Evolutionary conservation across 768 basidiomycete genomes (phyloP).

Genomic region (Sarcodon sp.): DNA sequence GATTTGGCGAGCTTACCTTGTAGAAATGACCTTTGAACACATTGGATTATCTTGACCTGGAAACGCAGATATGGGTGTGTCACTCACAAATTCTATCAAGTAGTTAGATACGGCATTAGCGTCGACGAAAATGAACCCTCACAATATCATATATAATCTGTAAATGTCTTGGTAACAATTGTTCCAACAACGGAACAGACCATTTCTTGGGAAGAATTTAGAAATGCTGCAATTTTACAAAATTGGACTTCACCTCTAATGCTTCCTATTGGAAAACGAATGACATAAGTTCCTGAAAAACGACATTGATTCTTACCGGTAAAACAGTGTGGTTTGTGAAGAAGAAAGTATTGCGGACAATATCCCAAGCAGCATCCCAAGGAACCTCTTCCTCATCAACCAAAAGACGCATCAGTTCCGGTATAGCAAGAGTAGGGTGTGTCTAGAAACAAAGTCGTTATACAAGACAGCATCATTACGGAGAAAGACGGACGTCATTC

Average conservation of each 20-base stretch:
- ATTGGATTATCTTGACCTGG: not conserved
- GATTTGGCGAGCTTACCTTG: slow-evolving; percentile 34
- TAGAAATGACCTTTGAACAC: slow-evolving; percentile 40
- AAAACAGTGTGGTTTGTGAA: slow-evolving; percentile 95
- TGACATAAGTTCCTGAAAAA: not conserved
- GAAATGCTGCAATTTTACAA: not conserved
- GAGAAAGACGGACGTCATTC: slow-evolving; percentile 54
- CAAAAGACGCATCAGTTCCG: slow-evolving; percentile 87
- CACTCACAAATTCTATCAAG: slow-evolving; percentile 35
- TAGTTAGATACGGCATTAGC: not conserved
- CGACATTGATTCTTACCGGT: slow-evolving; percentile 37
- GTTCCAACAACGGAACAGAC: slow-evolving; percentile 78
- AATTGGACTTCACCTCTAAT: slow-evolving; percentile 29
- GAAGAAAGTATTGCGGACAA: slow-evolving; percentile 84
- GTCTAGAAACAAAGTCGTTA: slow-evolving; percentile 33
- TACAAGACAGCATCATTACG: slow-evolving; percentile 1
- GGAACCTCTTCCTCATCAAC: slow-evolving; percentile 83
- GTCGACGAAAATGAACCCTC: slow-evolving; percentile 16
- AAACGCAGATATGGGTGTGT: not conserved
- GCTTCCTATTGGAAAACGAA: slow-evolving; percentile 40
- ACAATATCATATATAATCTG: slow-evolving; percentile 90
- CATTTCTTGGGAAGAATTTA: slow-evolving; percentile 43
- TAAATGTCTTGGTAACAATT: slow-evolving; percentile 80
- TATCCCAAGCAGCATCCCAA: slow-evolving; percentile 82
- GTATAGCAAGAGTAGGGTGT: slow-evolving; percentile 90